Evolutionary conservation across 2,329 filamentous ascomycete genomes (phyloP).

Genomic region (Cladosporium sp.): DNA sequence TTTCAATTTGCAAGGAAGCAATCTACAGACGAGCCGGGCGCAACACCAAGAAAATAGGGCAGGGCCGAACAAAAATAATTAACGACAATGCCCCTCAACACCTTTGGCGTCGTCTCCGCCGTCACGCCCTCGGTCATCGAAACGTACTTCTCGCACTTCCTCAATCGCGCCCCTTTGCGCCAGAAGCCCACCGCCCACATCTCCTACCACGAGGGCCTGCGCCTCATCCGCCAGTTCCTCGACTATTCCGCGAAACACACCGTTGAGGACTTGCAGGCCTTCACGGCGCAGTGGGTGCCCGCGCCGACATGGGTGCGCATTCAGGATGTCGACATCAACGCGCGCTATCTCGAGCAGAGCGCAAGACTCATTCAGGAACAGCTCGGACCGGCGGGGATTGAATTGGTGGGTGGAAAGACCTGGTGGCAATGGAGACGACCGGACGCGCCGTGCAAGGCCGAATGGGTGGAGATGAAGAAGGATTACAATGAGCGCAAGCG

Average conservation of each 20-base stretch:
- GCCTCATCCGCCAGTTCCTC: constrained; percentile 82
- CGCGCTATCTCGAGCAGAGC: constrained; percentile 60
- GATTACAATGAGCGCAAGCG: constrained; percentile 69
- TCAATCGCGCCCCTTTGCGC: constrained; percentile 70
- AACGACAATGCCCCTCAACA: constrained; percentile 62
- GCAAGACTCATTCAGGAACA: constrained; percentile 67
- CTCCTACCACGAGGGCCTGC: constrained; percentile 89
- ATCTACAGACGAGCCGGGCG: too few relatives aligned
- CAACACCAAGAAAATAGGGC: background rate
- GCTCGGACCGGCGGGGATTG: constrained; percentile 71
- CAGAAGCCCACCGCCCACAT: constrained; percentile 85
- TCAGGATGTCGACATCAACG: constrained; percentile 62
- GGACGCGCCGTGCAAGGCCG: constrained; percentile 64
- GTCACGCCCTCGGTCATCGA: constrained; percentile 84
- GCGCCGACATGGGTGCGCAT: constrained; percentile 83
- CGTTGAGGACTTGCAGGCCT: constrained; percentile 88
- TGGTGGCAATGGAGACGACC: constrained; percentile 89
- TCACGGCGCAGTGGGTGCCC: constrained; percentile 89
- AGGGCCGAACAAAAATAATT: background rate
- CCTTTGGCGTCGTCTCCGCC: constrained; percentile 73
- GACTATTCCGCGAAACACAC: constrained; percentile 81
- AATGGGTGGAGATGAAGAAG: constrained; percentile 94
- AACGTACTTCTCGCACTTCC: constrained; percentile 85
- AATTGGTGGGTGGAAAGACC: constrained; percentile 70
- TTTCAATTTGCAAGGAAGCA: background rate